phyloP scores from a whole-genome alignment of 2,329 filamentous ascomycete species.

The Cryoendolithus antarcticus region DNA sequence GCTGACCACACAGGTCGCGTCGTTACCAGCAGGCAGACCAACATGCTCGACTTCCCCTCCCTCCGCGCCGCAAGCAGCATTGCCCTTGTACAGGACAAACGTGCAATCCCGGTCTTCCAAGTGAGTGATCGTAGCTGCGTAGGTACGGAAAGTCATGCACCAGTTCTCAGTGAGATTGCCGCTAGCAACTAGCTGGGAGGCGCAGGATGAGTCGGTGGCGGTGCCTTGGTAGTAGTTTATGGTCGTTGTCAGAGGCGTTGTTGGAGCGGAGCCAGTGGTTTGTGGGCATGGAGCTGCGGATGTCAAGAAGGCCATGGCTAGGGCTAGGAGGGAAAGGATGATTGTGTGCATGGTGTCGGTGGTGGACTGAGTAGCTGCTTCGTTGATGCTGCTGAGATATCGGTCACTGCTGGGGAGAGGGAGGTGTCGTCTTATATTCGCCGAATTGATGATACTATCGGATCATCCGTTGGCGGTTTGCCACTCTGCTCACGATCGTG shows the following conservation, averaged over 20 bases:
- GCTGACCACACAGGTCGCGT: too few relatives aligned
- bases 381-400: background rate
- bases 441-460: background rate
- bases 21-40: too few relatives aligned
- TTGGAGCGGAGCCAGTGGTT: background rate
- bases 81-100: conserved; percentile 3
- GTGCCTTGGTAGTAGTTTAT: conserved; percentile 4
- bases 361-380: background rate
- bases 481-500: too few relatives aligned
- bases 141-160: conserved; percentile 2
- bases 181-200: background rate
- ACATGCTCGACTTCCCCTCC: background rate
- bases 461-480: too few relatives aligned
- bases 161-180: conserved; percentile 2
- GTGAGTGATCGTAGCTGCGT: conserved; percentile 1
- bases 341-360: background rate
- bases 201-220: background rate
- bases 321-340: conserved; percentile 1
- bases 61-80: background rate
- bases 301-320: background rate
- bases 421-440: background rate
- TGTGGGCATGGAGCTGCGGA: background rate
- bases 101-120: conserved; percentile 2
- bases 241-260: background rate
- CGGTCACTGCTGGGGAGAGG: background rate